A percentile compares a stretch with the other conserved stretches of the same genome.
phyloP scores from a whole-genome alignment of 2,329 filamentous ascomycete genomes.

The Dactylonectria estremocensis region DNA sequence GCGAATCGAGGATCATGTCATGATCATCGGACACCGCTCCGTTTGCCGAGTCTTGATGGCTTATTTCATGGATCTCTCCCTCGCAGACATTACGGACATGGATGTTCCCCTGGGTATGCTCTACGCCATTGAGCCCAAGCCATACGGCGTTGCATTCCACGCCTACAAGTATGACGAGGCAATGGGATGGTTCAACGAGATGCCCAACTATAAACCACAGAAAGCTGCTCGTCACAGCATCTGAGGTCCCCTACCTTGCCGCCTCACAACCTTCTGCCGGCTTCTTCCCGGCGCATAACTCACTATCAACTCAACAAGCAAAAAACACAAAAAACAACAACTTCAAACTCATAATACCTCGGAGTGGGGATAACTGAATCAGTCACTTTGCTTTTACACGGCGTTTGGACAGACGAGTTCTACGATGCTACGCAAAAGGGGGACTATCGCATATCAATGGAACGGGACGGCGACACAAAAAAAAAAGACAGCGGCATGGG shows the following conservation, averaged over 20 bases:
- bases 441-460: constrained; percentile 47
- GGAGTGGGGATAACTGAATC: constrained; percentile 14
- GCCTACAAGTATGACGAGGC: constrained; percentile 91
- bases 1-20: constrained; percentile 94
- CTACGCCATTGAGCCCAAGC: constrained; percentile 96
- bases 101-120: constrained; percentile 95
- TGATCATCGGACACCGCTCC: constrained; percentile 93
- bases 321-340: constrained; percentile 12
- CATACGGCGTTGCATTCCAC: constrained; percentile 97
- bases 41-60: constrained; percentile 93
- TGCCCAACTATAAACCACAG: constrained; percentile 86
- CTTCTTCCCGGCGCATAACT: constrained; percentile 42
- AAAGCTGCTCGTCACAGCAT: constrained; percentile 58
- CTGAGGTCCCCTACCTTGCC: constrained; percentile 33
- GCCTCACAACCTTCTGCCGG: constrained; percentile 20
- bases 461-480: constrained; percentile 45
- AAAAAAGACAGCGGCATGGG: constrained; percentile 42
- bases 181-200: constrained; percentile 85
- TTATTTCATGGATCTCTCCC: constrained; percentile 94
- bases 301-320: constrained; percentile 14
- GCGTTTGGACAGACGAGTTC: constrained; percentile 41
- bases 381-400: constrained; percentile 33
- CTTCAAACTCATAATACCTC: constrained; percentile 24
- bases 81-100: constrained; percentile 93
- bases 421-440: constrained; percentile 45